Conservation (phyloP, 2,329 filamentous ascomycete genomes). For the Fusarium albidum region DNA sequence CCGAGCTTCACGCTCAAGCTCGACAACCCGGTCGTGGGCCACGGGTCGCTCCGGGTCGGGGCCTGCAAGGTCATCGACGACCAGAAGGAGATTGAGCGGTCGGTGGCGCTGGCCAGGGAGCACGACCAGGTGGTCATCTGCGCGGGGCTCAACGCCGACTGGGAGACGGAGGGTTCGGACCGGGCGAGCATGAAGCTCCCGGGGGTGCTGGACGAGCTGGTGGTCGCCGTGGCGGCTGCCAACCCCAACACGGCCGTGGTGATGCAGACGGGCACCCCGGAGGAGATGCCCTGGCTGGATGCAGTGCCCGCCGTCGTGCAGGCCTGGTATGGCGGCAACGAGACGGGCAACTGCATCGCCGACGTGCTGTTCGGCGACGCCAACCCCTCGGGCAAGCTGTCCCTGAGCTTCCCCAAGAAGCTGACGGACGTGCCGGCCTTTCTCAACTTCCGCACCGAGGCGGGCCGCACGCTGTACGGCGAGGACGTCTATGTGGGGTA, state of each 20-base stretch:
- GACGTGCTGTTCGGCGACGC: slow-evolving; percentile 78
- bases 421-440: slow-evolving; percentile 78
- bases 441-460: slow-evolving; percentile 77
- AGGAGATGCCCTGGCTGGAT: slow-evolving; percentile 74
- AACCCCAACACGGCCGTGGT: slow-evolving; percentile 78
- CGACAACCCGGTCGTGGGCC: slow-evolving; percentile 61
- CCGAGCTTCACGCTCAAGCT: slow-evolving; percentile 63
- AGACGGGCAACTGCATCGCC: slow-evolving; percentile 82
- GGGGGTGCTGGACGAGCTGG: slow-evolving; percentile 74
- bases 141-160: slow-evolving; percentile 80
- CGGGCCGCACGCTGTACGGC: slow-evolving; percentile 76
- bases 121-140: slow-evolving; percentile 82
- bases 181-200: slow-evolving; percentile 82
- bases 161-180: slow-evolving; percentile 83
- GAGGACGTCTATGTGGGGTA: slow-evolving; percentile 86
- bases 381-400: slow-evolving; percentile 79
- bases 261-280: slow-evolving; percentile 79
- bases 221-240: slow-evolving; percentile 68
- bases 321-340: slow-evolving; percentile 89
- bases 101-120: slow-evolving; percentile 71
- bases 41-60: slow-evolving; percentile 70
- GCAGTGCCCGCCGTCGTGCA: slow-evolving; percentile 70
- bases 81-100: slow-evolving; percentile 68
- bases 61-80: slow-evolving; percentile 66
- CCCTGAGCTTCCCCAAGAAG: slow-evolving; percentile 74